Percentiles rank a stretch among this genome's conserved stretches.
These are phyloP conservation scores for Thymus mandschuricus DNA, from an alignment of 257 asterid genomes.

Conservation along the genomic window DNA sequence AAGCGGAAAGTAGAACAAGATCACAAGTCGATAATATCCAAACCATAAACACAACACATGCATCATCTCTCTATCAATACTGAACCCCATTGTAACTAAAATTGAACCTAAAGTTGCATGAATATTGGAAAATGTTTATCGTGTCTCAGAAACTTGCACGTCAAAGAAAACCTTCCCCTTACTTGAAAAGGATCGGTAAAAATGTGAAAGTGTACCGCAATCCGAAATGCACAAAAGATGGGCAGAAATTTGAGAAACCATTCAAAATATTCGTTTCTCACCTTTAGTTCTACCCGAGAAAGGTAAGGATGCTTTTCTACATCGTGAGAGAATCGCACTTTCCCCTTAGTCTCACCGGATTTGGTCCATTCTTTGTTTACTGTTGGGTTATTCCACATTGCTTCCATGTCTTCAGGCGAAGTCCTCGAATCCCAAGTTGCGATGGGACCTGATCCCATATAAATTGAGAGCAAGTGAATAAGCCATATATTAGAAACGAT, in stretches of 20 bases:
- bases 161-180: neutral
- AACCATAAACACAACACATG: neutral
- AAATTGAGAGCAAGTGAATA: conserved; percentile 25
- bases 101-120: conserved; percentile 8
- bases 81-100: neutral
- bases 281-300: conserved; percentile 85
- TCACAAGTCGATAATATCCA: neutral
- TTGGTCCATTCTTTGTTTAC: conserved; percentile 88
- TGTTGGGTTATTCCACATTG: conserved; percentile 70
- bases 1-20: conserved; percentile 15
- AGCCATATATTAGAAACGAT: neutral
- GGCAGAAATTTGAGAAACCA: neutral
- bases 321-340: conserved; percentile 82
- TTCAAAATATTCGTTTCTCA: conserved; percentile 38
- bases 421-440: conserved; percentile 91
- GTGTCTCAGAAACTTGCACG: conserved; percentile 4
- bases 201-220: conserved; percentile 1
- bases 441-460: conserved; percentile 41
- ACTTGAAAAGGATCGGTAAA: neutral
- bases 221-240: neutral
- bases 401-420: conserved; percentile 83
- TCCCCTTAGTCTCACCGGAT: conserved; percentile 77
- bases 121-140: conserved; percentile 1
- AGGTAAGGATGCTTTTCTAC: conserved; percentile 74
- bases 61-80: neutral